Base-by-base conservation (phyloP, 2,329 filamentous ascomycete genomes). In the Aureobasidium pullulans region DNA sequence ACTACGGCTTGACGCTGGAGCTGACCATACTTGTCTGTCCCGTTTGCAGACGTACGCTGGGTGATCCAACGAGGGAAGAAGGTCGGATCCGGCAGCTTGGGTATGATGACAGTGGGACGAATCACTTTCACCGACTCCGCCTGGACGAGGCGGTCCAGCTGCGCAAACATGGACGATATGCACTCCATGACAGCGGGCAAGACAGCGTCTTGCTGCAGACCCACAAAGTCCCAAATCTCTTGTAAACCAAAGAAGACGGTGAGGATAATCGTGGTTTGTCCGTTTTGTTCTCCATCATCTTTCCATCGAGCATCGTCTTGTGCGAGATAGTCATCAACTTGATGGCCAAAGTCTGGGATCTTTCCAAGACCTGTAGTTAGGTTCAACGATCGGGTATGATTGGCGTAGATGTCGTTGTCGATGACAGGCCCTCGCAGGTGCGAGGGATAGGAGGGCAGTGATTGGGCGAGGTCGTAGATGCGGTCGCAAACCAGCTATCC, bases 201-300 rank as follows among this genome's bases (percentile, higher is more conserved):
- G 16, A 44, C 59, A 15, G 44, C 49, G 15, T 46, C 32, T 31
- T 54, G 16, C 16, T 19, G 31, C 16, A 60, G 42, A 13, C 28
- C 43, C n/a, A 48, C 59, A 29, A 56, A 60, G 16, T 44, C 43
- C 59, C 59, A 60, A 6, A 60, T 31, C 36, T 60, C 59, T 50
- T 50, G 48, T 15, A 57, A 9, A 13, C 59, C 59, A 40, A 60
- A 60, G 43, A 56, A 57, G 36, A 57, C 34, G 11, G 59, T 60
- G n/a, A 57, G 48, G 5, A 60, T 43, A 13, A 11, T 57, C 13
- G 34, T 53, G 28, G 16, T 42, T 37, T 13, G 3, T 10, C n/a
- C 6, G 6, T 13, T 28, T 32, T 37, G 28, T 15, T 57, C 43
- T 42, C 19, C 29, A 2, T 48, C 29, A 32, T 53, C 47, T 42